phyloP scores from a whole-genome alignment of 148 eudicot species.

The Rhododendron ferrugineum region DNA sequence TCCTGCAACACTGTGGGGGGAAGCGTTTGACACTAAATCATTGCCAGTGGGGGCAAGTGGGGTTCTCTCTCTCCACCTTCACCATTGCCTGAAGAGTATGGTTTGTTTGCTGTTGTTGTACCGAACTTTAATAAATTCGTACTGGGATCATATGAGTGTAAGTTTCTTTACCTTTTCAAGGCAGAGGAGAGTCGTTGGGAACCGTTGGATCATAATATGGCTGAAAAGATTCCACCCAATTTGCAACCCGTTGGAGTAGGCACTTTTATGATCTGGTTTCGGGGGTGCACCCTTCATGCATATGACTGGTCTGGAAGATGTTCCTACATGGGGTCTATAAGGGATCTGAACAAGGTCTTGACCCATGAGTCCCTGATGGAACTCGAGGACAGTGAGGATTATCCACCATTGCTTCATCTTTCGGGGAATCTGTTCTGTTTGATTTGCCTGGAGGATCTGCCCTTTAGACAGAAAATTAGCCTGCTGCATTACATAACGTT shows the following conservation, averaged over 20 bases:
- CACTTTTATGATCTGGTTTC: neutral
- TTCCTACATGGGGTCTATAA: neutral
- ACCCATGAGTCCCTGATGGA: neutral
- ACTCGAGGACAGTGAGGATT: neutral
- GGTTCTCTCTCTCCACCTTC: neutral
- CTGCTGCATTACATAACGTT: neutral
- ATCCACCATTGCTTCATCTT: neutral
- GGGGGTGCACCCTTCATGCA: neutral
- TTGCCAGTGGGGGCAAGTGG: too few relatives aligned
- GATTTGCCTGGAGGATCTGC: neutral
- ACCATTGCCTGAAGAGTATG: neutral
- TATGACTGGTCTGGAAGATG: neutral
- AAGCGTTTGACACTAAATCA: neutral
- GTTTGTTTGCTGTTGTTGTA: neutral
- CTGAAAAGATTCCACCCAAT: neutral
- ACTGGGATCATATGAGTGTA: neutral
- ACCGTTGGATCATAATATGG: neutral
- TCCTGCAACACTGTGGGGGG: neutral
- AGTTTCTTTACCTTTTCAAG: neutral
- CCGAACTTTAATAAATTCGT: neutral
- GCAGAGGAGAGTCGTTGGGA: neutral
- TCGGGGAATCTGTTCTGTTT: neutral
- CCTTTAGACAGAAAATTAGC: neutral
- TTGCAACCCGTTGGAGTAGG: neutral
- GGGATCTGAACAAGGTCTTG: neutral